Base-by-base conservation (phyloP, 2,329 filamentous ascomycete species). In the Phyllosticta capitalensis region DNA sequence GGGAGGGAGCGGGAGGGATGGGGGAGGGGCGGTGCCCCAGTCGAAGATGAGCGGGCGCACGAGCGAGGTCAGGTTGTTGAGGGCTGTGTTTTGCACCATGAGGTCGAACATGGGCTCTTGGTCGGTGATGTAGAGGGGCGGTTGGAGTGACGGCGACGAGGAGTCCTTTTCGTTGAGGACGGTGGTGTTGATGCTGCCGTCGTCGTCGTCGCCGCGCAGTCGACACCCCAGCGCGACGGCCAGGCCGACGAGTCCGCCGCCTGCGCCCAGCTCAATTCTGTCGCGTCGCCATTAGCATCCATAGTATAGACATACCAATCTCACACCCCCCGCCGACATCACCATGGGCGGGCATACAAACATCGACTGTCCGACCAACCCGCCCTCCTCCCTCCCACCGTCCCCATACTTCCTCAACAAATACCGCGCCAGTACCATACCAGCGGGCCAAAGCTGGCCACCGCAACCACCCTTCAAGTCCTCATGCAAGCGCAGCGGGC, bases 391-490 rank as follows among this genome's bases (percentile, higher is more conserved):
- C 9, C 30, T 12, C 12, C 17, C 30, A 64, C 83, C 76, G n/a
- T 81, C 75, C 63, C 77, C 78, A 66, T 89, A 88, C 68, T 86
- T 86, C 56, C 86, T 83, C 61, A 97, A 79, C 81, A 97, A 82
- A 71, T 97, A 95, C 73, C 87, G 90, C 20, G 88, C 83, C 57
- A 99, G 79, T 17, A 94, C 83, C 84, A 95, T 88, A 10, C 94
- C 94, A 0, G 92, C 92, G 2, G 92, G 92, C 94, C 94, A 97
- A 10, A 95, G 81, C 74, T 95, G 89, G 2, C 94, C 94, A 54
- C 94, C 94, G 72, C 94, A 97, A 62, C 94, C 94, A 63, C 89
- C 84, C 60, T 83, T 84, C 54, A 96, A 81, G 73, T 97, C 92
- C 72, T 96, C 91, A 67, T 89, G 88, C 17, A 97, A 82, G 62